A percentile compares a stretch with the other conserved stretches of the same genome.
Conservation (phyloP, 1,284 basidiomycete species). For the Ustilago shanxiensis region DNA sequence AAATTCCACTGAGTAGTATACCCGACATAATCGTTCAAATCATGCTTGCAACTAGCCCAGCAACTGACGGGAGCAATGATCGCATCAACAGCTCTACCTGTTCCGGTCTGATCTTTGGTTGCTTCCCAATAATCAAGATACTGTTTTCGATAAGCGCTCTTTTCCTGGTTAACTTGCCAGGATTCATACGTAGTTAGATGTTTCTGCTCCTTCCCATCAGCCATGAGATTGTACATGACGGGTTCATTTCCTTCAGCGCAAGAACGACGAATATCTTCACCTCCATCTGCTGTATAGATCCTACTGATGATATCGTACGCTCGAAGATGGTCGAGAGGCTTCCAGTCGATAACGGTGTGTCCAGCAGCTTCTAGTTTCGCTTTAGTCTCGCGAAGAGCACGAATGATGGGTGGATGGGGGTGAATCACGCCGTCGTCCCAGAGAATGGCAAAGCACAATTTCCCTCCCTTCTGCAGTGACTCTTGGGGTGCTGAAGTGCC, state of each 20-base stretch:
- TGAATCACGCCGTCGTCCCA: constrained; percentile 70
- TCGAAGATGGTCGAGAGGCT: constrained; percentile 37
- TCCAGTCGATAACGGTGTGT: constrained; percentile 56
- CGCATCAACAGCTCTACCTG: constrained; percentile 75
- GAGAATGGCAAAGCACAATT: constrained; percentile 44
- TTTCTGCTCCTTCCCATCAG: constrained; percentile 14
- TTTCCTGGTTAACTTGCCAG: constrained; percentile 73
- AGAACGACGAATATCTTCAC: constrained; percentile 45
- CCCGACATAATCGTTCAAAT: constrained; percentile 70
- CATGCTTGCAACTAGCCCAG: constrained; percentile 74
- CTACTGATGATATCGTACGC: constrained; percentile 64
- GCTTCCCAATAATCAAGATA: constrained; percentile 76
- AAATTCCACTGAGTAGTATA: constrained; percentile 42
- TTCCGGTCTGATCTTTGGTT: constrained; percentile 72
- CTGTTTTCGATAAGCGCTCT: constrained; percentile 73
- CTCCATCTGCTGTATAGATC: constrained; percentile 55
- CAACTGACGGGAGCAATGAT: constrained; percentile 75
- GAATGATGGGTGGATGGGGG: constrained; percentile 69
- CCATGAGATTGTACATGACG: constrained; percentile 34
- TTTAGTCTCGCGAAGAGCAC: constrained; percentile 66
- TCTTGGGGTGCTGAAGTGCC: neutral
- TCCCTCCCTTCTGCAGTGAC: neutral
- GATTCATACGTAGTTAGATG: constrained; percentile 72
- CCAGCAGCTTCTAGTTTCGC: constrained; percentile 56
- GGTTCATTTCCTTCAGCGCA: constrained; percentile 58